Conservation (phyloP, 192 early-diverging fungal genomes). For the Chytriomyces confervae region DNA sequence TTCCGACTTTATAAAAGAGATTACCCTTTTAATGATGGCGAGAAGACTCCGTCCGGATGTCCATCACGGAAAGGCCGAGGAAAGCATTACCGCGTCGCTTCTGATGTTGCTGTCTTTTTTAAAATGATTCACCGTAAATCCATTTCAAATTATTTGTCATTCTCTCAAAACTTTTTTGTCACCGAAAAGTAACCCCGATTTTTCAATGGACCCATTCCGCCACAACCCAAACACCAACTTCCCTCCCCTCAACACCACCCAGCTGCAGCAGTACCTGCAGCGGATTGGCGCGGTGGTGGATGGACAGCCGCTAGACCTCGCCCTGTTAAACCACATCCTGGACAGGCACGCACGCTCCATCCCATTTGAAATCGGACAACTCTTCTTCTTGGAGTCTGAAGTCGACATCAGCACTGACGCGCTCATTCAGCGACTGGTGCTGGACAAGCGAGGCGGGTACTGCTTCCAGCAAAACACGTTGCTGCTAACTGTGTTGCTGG, state of each 20-base stretch:
- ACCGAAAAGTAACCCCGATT: too few species aligned
- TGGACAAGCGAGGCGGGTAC: conserved; percentile 6
- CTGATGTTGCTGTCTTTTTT: too few species aligned
- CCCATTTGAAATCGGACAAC: conserved; percentile 5
- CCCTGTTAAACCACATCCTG: not conserved
- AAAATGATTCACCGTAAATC: too few species aligned
- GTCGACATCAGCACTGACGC: not conserved
- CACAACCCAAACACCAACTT: conserved; percentile 8
- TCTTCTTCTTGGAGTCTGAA: not conserved
- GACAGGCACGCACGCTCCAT: not conserved
- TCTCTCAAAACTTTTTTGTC: too few species aligned
- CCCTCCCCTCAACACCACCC: not conserved
- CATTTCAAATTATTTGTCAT: too few species aligned
- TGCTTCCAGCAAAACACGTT: conserved; percentile 22
- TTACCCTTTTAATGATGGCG: too few species aligned
- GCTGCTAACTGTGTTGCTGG: not conserved
- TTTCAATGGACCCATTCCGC: too few species aligned
- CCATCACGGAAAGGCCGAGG: too few species aligned
- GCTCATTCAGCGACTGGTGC: not conserved
- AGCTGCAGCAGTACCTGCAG: not conserved
- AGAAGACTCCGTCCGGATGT: too few species aligned
- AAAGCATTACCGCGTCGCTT: too few species aligned
- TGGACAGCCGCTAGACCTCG: not conserved
- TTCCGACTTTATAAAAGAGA: too few species aligned
- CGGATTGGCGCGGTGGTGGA: not conserved